phyloP scores from a whole-genome alignment of 2,329 filamentous ascomycete genomes.

The Celoporthe dispersa region DNA sequence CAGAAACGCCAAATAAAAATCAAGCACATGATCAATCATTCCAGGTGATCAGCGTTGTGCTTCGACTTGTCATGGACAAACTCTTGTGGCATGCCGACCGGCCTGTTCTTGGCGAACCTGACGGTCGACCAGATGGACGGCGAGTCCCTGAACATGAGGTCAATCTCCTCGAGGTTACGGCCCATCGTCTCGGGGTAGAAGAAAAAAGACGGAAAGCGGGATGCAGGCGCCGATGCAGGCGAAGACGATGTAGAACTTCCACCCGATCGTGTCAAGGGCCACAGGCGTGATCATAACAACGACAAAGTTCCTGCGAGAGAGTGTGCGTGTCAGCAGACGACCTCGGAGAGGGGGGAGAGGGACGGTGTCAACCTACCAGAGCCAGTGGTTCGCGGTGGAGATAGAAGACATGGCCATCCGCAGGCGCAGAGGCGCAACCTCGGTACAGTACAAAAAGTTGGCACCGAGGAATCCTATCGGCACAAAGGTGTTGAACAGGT shows the following conservation, averaged over 20 bases:
- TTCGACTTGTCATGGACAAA: conserved; percentile 28
- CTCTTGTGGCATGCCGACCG: conserved; percentile 31
- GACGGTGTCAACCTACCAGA: conserved; percentile 42
- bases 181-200: conserved; percentile 56
- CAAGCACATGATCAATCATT: conserved; percentile 5
- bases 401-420: conserved; percentile 60
- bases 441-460: conserved; percentile 64
- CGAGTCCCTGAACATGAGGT: conserved; percentile 48
- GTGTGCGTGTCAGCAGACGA: not conserved
- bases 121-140: conserved; percentile 43
- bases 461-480: conserved; percentile 63
- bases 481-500: conserved; percentile 64
- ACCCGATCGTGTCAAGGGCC: conserved; percentile 55
- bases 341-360: too few relatives aligned
- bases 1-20: not conserved
- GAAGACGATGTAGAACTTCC: conserved; percentile 56
- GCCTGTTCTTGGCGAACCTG: conserved; percentile 42
- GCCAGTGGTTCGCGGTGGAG: conserved; percentile 58
- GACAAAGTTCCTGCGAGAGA: conserved; percentile 45
- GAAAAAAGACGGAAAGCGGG: conserved; percentile 48
- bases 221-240: conserved; percentile 51
- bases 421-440: conserved; percentile 57
- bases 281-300: conserved; percentile 50
- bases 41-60: conserved; percentile 15
- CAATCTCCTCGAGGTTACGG: conserved; percentile 51